Conservation (phyloP, 2,329 filamentous ascomycete genomes). For the Fusarium sublunatum region DNA sequence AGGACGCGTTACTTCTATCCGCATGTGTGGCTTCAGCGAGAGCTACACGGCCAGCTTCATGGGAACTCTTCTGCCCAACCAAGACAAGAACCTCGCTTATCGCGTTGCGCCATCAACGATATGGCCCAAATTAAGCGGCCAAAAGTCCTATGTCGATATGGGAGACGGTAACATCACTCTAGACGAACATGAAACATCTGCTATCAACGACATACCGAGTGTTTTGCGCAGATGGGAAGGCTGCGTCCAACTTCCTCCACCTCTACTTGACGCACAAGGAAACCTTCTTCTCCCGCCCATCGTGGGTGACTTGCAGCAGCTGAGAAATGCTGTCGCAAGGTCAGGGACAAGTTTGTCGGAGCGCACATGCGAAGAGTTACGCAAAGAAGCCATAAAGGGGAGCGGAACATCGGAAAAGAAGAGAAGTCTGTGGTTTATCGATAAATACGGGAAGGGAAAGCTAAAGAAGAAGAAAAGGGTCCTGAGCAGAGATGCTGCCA, state of each 20-base stretch:
- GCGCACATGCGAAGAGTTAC: constrained; percentile 19
- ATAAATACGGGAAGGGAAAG: constrained; percentile 22
- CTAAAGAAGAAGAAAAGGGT: constrained; percentile 30
- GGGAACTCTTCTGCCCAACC: constrained; percentile 43
- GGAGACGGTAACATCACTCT: constrained; percentile 39
- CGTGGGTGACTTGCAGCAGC: constrained; percentile 29
- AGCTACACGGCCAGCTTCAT: constrained; percentile 47
- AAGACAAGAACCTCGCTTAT: constrained; percentile 35
- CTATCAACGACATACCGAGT: neutral
- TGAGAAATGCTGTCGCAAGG: constrained; percentile 14
- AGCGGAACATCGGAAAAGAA: constrained; percentile 22
- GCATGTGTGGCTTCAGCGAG: constrained; percentile 54
- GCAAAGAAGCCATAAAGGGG: neutral
- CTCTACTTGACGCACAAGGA: constrained; percentile 31
- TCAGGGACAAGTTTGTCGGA: constrained; percentile 28
- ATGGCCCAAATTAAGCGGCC: constrained; percentile 48
- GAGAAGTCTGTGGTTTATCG: constrained; percentile 23
- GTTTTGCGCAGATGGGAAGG: constrained; percentile 33
- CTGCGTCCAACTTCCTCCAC: constrained; percentile 45
- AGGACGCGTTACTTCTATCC: constrained; percentile 48
- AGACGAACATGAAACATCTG: constrained; percentile 36
- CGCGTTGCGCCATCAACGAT: constrained; percentile 48
- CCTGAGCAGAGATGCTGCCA: constrained; percentile 21
- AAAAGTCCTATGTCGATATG: constrained; percentile 45
- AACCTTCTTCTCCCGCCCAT: constrained; percentile 25